These are phyloP conservation scores for Coleophoma cylindrospora DNA, from an alignment of 2,329 filamentous ascomycete genomes.

Conservation along the genomic window DNA sequence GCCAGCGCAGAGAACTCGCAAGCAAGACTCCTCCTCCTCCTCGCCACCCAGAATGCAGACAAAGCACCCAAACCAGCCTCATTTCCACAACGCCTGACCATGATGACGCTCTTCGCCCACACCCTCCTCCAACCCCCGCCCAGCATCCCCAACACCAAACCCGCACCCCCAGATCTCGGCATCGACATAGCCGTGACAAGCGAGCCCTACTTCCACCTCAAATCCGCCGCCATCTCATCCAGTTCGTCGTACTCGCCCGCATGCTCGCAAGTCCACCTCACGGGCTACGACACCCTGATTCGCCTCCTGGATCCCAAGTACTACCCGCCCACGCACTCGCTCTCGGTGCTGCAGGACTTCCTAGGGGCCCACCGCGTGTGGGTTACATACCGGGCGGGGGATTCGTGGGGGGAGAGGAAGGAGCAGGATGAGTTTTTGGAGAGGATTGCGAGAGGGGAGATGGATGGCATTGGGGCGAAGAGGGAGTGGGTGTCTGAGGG, in stretches of 20 bases:
- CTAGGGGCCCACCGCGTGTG: slow-evolving; percentile 56
- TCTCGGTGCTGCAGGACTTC: slow-evolving; percentile 54
- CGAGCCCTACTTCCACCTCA: slow-evolving; percentile 70
- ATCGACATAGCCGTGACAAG: slow-evolving; percentile 66
- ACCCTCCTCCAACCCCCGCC: slow-evolving; percentile 37
- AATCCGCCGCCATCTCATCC: slow-evolving; percentile 53
- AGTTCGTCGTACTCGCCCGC: slow-evolving; percentile 34
- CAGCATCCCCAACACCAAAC: not conserved
- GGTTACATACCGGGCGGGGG: slow-evolving; percentile 58
- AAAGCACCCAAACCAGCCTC: slow-evolving; percentile 62
- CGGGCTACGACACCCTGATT: slow-evolving; percentile 72
- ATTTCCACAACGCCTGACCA: slow-evolving; percentile 61
- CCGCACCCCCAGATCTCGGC: slow-evolving; percentile 3
- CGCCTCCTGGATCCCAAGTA: slow-evolving; percentile 71
- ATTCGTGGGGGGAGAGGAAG: slow-evolving; percentile 51
- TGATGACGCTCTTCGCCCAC: slow-evolving; percentile 66
- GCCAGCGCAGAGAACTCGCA: slow-evolving; percentile 17
- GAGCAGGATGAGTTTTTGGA: slow-evolving; percentile 51
- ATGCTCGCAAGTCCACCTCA: slow-evolving; percentile 57
- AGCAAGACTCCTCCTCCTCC: slow-evolving; percentile 47
- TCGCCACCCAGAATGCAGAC: slow-evolving; percentile 62
- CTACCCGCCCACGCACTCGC: slow-evolving; percentile 48
- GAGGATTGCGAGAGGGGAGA: slow-evolving; percentile 37
- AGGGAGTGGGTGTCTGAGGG: slow-evolving; percentile 46
- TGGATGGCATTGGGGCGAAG: slow-evolving; percentile 49